These are phyloP conservation scores for Lachancea dasiensis DNA, from an alignment of 805 yeast genomes.

Conservation along the genomic window DNA sequence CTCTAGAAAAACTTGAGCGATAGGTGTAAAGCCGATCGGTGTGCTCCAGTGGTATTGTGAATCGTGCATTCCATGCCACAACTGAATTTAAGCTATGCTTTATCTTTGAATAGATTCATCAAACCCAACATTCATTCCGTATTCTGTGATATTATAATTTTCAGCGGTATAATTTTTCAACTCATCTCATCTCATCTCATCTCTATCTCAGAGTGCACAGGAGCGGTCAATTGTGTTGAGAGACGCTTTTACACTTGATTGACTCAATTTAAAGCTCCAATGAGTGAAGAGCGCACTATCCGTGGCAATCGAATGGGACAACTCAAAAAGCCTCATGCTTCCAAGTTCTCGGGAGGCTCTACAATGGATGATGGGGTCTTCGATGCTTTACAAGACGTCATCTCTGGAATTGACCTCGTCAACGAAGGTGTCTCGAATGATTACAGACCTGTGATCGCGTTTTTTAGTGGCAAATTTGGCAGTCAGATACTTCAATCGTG, in stretches of 20 bases:
- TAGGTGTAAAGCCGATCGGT: no score
- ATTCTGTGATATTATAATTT: not conserved
- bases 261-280: not conserved
- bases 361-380: slow-evolving; percentile 27
- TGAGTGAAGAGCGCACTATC: not conserved
- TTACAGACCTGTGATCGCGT: slow-evolving; percentile 25
- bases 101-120: no score
- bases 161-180: slow-evolving; percentile 1
- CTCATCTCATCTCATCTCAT: slow-evolving; percentile 18
- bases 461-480: slow-evolving; percentile 33
- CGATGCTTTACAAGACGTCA: slow-evolving; percentile 21
- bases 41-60: no score
- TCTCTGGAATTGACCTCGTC: slow-evolving; percentile 17
- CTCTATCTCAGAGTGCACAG: not conserved
- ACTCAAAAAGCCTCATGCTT: slow-evolving; percentile 8
- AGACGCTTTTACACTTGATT: no score
- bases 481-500: slow-evolving; percentile 40
- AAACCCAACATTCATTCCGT: no score
- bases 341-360: slow-evolving; percentile 15
- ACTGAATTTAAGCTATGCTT: no score
- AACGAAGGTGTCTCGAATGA: slow-evolving; percentile 18
- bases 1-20: no score
- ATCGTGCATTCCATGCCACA: no score
- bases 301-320: not conserved
- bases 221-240: not conserved